Conservation (phyloP, 495 filamentous ascomycete species). For the Xylaria sp. region DNA sequence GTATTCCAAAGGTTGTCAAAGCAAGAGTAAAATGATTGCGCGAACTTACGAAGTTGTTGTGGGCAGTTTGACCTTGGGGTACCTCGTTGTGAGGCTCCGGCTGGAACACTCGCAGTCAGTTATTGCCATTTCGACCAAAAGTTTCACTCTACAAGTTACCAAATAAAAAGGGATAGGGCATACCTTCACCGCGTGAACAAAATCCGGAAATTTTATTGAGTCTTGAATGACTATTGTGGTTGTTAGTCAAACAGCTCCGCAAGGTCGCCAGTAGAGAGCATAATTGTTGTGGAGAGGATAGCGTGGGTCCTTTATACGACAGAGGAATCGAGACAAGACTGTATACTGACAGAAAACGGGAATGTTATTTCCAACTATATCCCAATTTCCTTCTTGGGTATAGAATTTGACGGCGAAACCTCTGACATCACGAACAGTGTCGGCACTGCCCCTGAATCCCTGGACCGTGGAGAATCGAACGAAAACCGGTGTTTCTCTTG, state of each 20-base stretch:
- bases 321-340: background rate
- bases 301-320: background rate
- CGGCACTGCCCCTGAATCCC: conserved; percentile 76
- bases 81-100: conserved; percentile 82
- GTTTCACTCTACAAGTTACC: background rate
- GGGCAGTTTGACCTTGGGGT: conserved; percentile 66
- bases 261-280: no score
- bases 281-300: background rate
- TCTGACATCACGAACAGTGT: conserved; percentile 82
- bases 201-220: conserved; percentile 75
- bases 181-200: conserved; percentile 76
- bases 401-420: conserved; percentile 85
- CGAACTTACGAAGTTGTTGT: conserved; percentile 61
- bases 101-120: background rate
- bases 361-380: conserved; percentile 71
- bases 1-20: no score
- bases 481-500: conserved; percentile 79
- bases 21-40: no score
- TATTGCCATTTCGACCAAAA: background rate
- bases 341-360: conserved; percentile 61
- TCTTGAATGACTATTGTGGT: conserved; percentile 37
- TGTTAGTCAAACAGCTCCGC: background rate
- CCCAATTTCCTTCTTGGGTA: conserved; percentile 66
- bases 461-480: conserved; percentile 85
- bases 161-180: background rate